phyloP scores from a whole-genome alignment of 139 green algal species.

The Haematococcus lacustris region DNA sequence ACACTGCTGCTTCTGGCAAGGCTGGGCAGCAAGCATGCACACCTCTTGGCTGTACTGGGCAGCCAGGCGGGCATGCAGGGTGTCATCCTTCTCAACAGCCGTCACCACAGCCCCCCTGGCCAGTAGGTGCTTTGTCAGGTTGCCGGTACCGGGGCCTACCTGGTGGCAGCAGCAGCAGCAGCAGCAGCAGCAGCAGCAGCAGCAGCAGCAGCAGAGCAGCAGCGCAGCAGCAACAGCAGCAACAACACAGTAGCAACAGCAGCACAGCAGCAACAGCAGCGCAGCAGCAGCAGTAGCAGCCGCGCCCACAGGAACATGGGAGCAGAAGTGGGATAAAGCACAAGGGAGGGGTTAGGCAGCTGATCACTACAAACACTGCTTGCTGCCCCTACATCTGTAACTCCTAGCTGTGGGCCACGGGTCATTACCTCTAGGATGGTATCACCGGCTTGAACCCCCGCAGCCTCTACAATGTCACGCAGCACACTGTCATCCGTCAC shows the following conservation, averaged over 20 bases:
- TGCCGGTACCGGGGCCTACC: slow-evolving; percentile 77
- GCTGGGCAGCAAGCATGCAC: background rate
- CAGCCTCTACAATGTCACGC: slow-evolving; percentile 47
- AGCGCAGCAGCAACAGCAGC: too few relatives aligned
- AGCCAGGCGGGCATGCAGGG: slow-evolving; percentile 24
- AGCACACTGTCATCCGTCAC: slow-evolving; percentile 72
- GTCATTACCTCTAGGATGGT: slow-evolving; percentile 74
- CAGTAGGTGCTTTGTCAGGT: slow-evolving; percentile 78
- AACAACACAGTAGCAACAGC: too few relatives aligned
- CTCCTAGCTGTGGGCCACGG: too few relatives aligned
- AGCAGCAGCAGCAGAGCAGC: too few relatives aligned
- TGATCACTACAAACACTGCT: too few relatives aligned
- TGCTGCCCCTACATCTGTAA: too few relatives aligned
- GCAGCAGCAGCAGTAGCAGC: too few relatives aligned
- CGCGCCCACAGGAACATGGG: too few relatives aligned
- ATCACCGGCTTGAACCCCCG: slow-evolving; percentile 57
- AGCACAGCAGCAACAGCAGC: too few relatives aligned
- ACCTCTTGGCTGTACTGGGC: slow-evolving; percentile 23
- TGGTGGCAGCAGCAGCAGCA: slow-evolving; percentile 4
- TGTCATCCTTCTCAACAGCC: slow-evolving; percentile 91
- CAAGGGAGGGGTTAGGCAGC: too few relatives aligned
- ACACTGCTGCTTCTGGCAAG: background rate
- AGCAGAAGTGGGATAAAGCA: too few relatives aligned
- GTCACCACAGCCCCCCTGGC: slow-evolving; percentile 55
- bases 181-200: slow-evolving; percentile 10